Evolutionary conservation across 2,329 filamentous ascomycete species (phyloP), one percentile per base, ranked within the genome.

Genomic region (Pseudocercospora vitis): DNA sequence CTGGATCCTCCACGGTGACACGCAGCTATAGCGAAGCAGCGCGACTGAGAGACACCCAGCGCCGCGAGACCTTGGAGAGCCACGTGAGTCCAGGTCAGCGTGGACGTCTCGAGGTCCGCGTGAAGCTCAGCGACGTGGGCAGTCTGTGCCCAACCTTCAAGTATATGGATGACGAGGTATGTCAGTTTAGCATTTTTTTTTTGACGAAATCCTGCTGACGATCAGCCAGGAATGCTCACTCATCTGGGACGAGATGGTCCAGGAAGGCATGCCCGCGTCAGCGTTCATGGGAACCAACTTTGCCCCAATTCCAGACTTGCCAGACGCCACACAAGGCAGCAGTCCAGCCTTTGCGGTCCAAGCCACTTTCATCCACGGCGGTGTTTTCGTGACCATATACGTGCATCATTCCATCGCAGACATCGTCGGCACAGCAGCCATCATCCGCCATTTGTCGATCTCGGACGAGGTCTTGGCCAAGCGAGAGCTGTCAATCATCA

Each of bases 381-480:
- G 61, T 16, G 52, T 65, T 6, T 19, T 66, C 21, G 48, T 64
- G 7, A 54, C 51, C 16, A 37, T 66, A 23, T 61, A 50, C 32
- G 33, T 66, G 2, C 58, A 65, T 28, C 58, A 63, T 23, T 52
- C 57, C 0, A 58, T 63, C 3, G 58, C 56, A 4, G 61, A 64
- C 45, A 50, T 57, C 21, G 21, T 51, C 3, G 54, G 60, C 4
- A 28, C 65, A 5, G 48, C 37, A 21, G 37, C 50, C 6, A 56
- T 62, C 29, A 49, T 64, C 14, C 50, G 52, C 7, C 19, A 47
- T 44, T 59, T 63, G 61, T 63, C 57, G 4, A 51, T 18, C 23
- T 55, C 54, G 28, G 52, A 59, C 16, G 45, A 54, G 11, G 24
- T 40, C 16, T 14, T 48, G 5, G 26, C 48, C 21, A 21, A 23